Conservation (phyloP, 108 stramenopile genomes). For the Cyclotella kingstonii region DNA sequence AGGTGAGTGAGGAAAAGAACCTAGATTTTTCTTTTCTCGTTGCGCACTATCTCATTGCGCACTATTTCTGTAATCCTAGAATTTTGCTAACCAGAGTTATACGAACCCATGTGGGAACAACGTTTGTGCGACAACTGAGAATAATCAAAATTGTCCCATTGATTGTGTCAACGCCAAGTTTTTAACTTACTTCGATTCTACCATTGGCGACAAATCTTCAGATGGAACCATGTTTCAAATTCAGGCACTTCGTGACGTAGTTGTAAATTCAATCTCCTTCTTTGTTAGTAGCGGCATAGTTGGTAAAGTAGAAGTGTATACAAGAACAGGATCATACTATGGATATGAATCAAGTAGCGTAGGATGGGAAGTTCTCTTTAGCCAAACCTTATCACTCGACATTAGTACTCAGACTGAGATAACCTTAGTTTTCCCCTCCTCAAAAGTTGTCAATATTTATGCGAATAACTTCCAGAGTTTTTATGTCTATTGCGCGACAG, state of each 20-base stretch:
- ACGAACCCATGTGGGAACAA: slow-evolving; percentile 10
- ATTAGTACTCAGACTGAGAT: not conserved
- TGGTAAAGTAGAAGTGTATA: slow-evolving; percentile 10
- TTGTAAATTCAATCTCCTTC: not conserved
- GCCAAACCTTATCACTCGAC: not conserved
- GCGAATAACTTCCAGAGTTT: slow-evolving; percentile 3
- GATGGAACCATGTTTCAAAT: slow-evolving; percentile 14
- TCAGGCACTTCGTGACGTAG: slow-evolving; percentile 3
- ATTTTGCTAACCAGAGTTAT: no score
- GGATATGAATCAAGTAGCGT: not conserved
- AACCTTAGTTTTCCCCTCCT: not conserved
- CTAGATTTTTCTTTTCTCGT: no score
- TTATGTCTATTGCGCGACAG: slow-evolving; percentile 7
- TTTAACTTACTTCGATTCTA: not conserved
- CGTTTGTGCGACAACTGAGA: slow-evolving; percentile 1
- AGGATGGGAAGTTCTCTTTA: slow-evolving; percentile 12
- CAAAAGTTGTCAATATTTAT: not conserved
- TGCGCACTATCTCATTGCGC: no score
- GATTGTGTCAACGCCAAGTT: slow-evolving; percentile 14
- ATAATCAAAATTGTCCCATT: not conserved
- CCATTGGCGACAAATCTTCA: not conserved
- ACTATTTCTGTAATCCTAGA: no score
- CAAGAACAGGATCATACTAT: slow-evolving; percentile 1
- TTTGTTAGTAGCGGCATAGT: not conserved
- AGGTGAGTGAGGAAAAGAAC: no score